Evolutionary conservation across 2,329 filamentous ascomycete genomes (phyloP), one percentile per base, ranked within the genome.

Genomic region (Cercospora zeina): DNA sequence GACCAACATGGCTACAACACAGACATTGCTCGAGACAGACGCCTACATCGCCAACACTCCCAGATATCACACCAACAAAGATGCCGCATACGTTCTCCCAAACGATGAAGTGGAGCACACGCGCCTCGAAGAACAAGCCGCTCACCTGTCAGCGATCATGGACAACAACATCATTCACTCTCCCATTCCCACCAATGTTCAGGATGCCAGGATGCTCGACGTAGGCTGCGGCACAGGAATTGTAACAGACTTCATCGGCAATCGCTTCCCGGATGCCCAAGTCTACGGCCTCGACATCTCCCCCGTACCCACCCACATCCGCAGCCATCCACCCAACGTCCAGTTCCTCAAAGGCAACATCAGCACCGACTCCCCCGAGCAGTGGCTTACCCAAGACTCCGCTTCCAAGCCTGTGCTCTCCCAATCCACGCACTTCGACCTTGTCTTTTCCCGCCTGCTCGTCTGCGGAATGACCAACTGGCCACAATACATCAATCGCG

Each of bases 201-300:
- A 36, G 10, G 4, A 33, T 33, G 55, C 39, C 55, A 49, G 21
- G 24, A 62, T 67, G 33, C 67, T 69, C 31, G 67, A 69, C 54
- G 59, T 69, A 13, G 67, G 67, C 49, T 67, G 65, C 42, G 79
- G 78, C 6, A 66, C 65, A 6, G 68, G 68, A 3, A 55, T 63
- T 42, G 54, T 62, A 70, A 78, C 55, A 74, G 65, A 59, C 47
- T 58, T 61, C 30, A 58, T 67, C 24, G 67, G 56, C 39, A 55
- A 21, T 11, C 59, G 61, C 34, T 66, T 59, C 47, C 63, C 55
- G 19, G 63, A 72, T 10, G 68, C 73, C 10, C 62, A 75, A 58
- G 69, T 77, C 9, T 70, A 70, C 55, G 76, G 72, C 31, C 73
- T 73, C 16, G 77, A 79, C 63, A 68, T 76, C 9, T 62, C 59